These are phyloP conservation scores for Solanum chacoense DNA, from an alignment of 305 asterid species.

Conservation along the genomic window DNA sequence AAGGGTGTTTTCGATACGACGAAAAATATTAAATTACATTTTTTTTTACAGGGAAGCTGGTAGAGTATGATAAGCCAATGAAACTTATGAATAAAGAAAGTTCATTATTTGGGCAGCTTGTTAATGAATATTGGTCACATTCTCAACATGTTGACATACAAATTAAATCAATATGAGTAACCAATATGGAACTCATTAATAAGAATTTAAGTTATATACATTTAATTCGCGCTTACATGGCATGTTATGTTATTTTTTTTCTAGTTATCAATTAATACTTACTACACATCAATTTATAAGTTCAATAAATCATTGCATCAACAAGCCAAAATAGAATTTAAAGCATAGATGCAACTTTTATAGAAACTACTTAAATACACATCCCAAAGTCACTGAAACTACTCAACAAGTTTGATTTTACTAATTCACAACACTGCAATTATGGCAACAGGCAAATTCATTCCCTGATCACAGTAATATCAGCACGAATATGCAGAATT, in stretches of 20 bases:
- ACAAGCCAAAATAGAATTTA: not conserved
- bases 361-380: not conserved
- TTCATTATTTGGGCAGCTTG: constrained; percentile 30
- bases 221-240: not conserved
- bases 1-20: not conserved
- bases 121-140: constrained; percentile 26
- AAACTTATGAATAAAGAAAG: constrained; percentile 15
- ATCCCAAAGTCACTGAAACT: not conserved
- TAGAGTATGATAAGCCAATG: constrained; percentile 24
- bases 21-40: not conserved
- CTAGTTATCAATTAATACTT: not conserved
- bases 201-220: not conserved
- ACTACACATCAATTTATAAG: not conserved
- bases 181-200: not conserved
- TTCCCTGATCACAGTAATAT: constrained; percentile 35
- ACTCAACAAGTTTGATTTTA: not conserved
- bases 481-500: constrained; percentile 65
- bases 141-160: not conserved
- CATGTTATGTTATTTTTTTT: not conserved
- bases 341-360: not conserved
- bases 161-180: not conserved
- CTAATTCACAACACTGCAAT: not conserved
- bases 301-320: not conserved
- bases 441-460: not conserved
- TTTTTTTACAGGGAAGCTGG: constrained; percentile 13